Evolutionary conservation across 352 stramenopile genomes (phyloP).

Genomic region (Globisporangium ultimum): DNA sequence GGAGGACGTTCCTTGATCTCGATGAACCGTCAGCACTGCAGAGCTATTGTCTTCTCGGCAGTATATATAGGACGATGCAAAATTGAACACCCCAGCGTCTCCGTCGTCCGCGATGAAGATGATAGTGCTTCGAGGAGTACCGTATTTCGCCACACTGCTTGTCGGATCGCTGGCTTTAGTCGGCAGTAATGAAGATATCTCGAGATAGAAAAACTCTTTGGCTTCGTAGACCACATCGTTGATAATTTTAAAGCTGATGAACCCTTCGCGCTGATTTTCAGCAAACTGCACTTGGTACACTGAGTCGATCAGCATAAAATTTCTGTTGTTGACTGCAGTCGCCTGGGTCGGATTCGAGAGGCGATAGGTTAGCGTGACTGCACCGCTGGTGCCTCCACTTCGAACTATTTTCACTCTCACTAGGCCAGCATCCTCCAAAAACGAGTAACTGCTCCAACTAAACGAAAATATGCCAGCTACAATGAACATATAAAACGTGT

Average conservation of each 20-base stretch:
- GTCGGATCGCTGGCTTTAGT: constrained; percentile 30
- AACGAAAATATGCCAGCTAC: constrained; percentile 59
- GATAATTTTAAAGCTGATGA: constrained; percentile 48
- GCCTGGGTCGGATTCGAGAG: constrained; percentile 38
- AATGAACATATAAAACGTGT: background rate
- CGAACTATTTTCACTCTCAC: constrained; percentile 52
- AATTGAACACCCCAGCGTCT: constrained; percentile 63
- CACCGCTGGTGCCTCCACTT: constrained; percentile 32
- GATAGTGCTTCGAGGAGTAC: constrained; percentile 20
- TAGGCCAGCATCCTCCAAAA: constrained; percentile 37
- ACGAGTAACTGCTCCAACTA: constrained; percentile 44
- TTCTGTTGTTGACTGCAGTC: constrained; percentile 61
- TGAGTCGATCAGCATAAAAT: constrained; percentile 42
- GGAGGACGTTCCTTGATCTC: constrained; percentile 45
- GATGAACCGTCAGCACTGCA: constrained; percentile 48
- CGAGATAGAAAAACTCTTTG: constrained; percentile 65
- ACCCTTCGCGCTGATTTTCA: constrained; percentile 41
- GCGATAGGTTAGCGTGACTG: constrained; percentile 39
- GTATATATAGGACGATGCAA: constrained; percentile 45
- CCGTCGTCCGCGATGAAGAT: constrained; percentile 62
- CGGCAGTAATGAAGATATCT: constrained; percentile 32
- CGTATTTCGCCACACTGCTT: constrained; percentile 33
- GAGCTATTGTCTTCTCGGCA: constrained; percentile 65
- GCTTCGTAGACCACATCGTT: constrained; percentile 59
- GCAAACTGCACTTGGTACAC: constrained; percentile 42